phyloP scores from a whole-genome alignment of 495 filamentous ascomycete species.

The Penicillium lividum region DNA sequence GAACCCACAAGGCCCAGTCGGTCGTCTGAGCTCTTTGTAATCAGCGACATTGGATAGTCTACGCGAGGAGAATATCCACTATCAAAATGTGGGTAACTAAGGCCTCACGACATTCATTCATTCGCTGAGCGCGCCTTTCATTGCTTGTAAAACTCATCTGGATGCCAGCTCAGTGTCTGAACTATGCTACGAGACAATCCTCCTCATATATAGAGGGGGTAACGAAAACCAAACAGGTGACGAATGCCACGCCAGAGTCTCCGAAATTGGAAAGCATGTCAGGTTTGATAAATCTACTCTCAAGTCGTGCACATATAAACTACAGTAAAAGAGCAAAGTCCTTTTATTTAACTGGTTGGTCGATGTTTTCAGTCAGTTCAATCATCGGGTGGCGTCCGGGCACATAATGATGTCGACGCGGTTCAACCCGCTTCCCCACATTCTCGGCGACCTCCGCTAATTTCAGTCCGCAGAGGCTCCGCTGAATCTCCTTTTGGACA shows the following conservation, averaged over 20 bases:
- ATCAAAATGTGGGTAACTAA: constrained; percentile 15
- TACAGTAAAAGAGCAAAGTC: too few species aligned
- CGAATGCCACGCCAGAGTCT: too few species aligned
- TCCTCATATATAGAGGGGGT: too few species aligned
- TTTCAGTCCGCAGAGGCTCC: constrained; percentile 22
- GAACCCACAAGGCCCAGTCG: too few species aligned
- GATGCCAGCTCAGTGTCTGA: background rate
- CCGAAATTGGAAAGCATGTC: too few species aligned
- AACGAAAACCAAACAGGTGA: too few species aligned
- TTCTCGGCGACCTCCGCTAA: constrained; percentile 15
- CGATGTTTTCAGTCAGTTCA: background rate
- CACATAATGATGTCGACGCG: constrained; percentile 4
- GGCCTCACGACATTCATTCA: constrained; percentile 14
- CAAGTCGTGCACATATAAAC: too few species aligned
- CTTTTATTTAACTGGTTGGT: too few species aligned
- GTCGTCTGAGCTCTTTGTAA: too few species aligned
- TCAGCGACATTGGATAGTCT: background rate
- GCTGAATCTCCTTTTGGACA: constrained; percentile 17
- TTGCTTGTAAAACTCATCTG: constrained; percentile 8
- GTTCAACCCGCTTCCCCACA: constrained; percentile 11
- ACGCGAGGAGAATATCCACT: background rate
- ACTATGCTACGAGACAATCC: background rate
- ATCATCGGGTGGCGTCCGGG: constrained; percentile 2
- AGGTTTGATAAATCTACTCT: too few species aligned
- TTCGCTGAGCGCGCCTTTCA: constrained; percentile 8